phyloP scores from a whole-genome alignment of 257 asterid genomes.

The Handroanthus guayacan region DNA sequence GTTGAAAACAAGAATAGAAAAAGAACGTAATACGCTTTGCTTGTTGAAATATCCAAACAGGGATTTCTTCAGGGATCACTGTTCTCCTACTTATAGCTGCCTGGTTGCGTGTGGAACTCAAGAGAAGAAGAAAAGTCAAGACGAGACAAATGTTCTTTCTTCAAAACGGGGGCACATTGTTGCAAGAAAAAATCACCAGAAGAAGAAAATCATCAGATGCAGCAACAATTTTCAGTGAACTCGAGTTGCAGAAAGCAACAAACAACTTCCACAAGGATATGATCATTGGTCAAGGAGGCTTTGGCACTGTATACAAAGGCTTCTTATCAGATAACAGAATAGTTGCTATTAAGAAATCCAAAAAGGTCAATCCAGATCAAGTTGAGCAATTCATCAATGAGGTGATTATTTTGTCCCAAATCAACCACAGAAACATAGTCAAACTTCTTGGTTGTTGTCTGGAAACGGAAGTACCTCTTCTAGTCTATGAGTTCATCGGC shows the following conservation, averaged over 20 bases:
- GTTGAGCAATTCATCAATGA: too few species aligned
- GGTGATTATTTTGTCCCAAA: too few species aligned
- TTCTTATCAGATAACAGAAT: neutral
- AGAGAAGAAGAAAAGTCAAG: slow-evolving; percentile 18
- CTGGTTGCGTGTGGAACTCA: slow-evolving; percentile 31
- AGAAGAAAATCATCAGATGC: neutral
- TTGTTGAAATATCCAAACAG: neutral
- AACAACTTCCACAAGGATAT: slow-evolving; percentile 21
- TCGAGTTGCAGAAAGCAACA: slow-evolving; percentile 32
- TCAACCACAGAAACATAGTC: neutral
- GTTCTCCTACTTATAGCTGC: slow-evolving; percentile 24
- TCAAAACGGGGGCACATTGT: too few species aligned
- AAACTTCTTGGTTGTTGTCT: neutral
- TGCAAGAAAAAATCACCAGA: slow-evolving; percentile 33
- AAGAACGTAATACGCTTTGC: slow-evolving; percentile 3
- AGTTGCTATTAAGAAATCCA: too few species aligned
- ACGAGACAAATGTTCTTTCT: neutral
- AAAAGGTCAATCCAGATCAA: too few species aligned
- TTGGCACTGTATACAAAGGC: neutral
- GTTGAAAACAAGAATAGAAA: neutral
- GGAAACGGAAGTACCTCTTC: neutral
- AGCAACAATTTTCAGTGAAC: slow-evolving; percentile 5
- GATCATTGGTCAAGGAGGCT: slow-evolving; percentile 7
- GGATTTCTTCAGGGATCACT: slow-evolving; percentile 22
- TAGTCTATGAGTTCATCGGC: neutral